Evolutionary conservation across 2,329 filamentous ascomycete genomes (phyloP).

Genomic region (Acarospora socialis): DNA sequence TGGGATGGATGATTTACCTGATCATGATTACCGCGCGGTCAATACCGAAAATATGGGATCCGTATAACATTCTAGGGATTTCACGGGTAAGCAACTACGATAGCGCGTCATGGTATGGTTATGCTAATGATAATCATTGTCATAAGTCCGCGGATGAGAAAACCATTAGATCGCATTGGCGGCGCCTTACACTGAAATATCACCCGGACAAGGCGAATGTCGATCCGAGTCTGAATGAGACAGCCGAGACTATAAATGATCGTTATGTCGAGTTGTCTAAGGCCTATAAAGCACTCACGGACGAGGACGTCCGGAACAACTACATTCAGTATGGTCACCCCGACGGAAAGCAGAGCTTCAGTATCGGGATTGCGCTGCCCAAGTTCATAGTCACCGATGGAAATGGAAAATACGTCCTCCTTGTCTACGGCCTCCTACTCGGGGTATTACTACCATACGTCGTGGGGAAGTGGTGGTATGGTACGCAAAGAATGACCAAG

Average conservation of each 20-base stretch:
- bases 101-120: background rate
- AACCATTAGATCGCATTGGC: conserved; percentile 85
- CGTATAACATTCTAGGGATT: conserved; percentile 84
- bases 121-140: conserved; percentile 3
- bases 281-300: conserved; percentile 93
- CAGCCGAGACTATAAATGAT: conserved; percentile 67
- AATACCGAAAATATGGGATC: conserved; percentile 76
- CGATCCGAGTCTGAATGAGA: conserved; percentile 78
- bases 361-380: conserved; percentile 90
- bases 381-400: conserved; percentile 86
- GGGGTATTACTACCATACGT: conserved; percentile 84
- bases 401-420: conserved; percentile 86
- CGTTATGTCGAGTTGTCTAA: conserved; percentile 92
- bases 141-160: conserved; percentile 65
- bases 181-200: conserved; percentile 66
- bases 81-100: conserved; percentile 47
- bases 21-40: conserved; percentile 64
- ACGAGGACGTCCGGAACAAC: conserved; percentile 95
- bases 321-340: conserved; percentile 92
- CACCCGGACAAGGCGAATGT: conserved; percentile 89
- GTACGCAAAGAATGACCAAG: conserved; percentile 81
- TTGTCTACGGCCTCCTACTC: conserved; percentile 76
- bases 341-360: conserved; percentile 95
- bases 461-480: conserved; percentile 98
- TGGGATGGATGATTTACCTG: conserved; percentile 84